phyloP scores from a whole-genome alignment of 2,329 filamentous ascomycete genomes.

The Pyrenochaeta sp. region DNA sequence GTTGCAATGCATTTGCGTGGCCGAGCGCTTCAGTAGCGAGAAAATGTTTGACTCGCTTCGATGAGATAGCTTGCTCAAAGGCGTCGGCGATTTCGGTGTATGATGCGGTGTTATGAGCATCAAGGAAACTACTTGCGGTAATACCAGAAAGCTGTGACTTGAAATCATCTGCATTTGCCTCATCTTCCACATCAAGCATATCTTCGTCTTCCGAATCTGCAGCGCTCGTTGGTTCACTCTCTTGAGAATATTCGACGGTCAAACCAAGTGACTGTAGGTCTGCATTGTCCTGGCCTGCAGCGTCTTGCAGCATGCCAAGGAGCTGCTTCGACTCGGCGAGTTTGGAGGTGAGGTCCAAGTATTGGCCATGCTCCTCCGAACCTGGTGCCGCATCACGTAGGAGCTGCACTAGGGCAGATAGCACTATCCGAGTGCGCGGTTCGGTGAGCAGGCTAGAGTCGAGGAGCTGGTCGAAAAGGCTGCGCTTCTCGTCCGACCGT shows the following conservation, averaged over 20 bases:
- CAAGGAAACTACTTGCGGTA: constrained; percentile 38
- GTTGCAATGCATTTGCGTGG: constrained; percentile 62
- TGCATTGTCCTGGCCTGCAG: constrained; percentile 71
- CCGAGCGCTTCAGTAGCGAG: constrained; percentile 64
- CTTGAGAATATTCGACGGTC: constrained; percentile 22
- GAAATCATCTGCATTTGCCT: constrained; percentile 21
- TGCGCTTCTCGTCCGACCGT: constrained; percentile 25
- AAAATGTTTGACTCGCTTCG: constrained; percentile 49
- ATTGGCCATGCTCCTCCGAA: constrained; percentile 37
- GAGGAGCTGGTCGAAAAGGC: constrained; percentile 67
- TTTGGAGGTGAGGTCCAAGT: constrained; percentile 41
- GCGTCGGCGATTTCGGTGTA: constrained; percentile 37
- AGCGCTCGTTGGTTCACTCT: constrained; percentile 15
- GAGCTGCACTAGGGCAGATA: constrained; percentile 69
- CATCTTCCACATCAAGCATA: constrained; percentile 59
- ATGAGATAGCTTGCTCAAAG: constrained; percentile 39
- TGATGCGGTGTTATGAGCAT: too few relatives aligned
- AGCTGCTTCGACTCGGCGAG: constrained; percentile 37
- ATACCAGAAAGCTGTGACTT: constrained; percentile 32
- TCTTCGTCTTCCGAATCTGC: constrained; percentile 57
- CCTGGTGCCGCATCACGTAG: constrained; percentile 39
- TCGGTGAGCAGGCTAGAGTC: constrained; percentile 67
- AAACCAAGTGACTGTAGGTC: constrained; percentile 71
- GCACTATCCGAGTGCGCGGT: constrained; percentile 68
- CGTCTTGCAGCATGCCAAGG: constrained; percentile 69